Conservation (phyloP, 176 grass and related monocot species). For the Oryza glaberrima region DNA sequence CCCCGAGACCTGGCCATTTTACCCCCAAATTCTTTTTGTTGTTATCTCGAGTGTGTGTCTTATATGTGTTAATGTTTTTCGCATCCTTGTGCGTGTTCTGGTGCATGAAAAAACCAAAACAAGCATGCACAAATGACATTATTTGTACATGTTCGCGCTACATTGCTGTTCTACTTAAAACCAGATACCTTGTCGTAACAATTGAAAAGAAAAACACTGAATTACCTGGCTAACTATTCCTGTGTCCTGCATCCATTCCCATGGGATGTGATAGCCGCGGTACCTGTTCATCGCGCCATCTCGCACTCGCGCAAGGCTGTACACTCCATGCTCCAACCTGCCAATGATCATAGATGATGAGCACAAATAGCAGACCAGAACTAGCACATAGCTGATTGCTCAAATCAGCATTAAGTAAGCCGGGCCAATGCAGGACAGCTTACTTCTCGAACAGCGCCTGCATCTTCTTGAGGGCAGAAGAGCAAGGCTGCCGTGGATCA, state of each 20-base stretch:
- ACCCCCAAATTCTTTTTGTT: background rate
- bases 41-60: background rate
- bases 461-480: constrained; percentile 91
- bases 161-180: background rate
- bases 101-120: background rate
- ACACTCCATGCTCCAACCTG: constrained; percentile 88
- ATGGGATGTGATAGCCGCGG: constrained; percentile 77
- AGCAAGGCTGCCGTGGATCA: constrained; percentile 61
- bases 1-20: background rate
- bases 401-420: background rate
- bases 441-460: constrained; percentile 91
- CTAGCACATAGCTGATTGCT: background rate
- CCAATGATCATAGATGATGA: constrained; percentile 26
- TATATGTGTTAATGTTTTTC: constrained; percentile 1
- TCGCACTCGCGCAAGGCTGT: constrained; percentile 65
- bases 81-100: background rate
- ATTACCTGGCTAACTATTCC: constrained; percentile 87
- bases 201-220: background rate
- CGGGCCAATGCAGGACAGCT: background rate
- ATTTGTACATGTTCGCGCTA: background rate
- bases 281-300: constrained; percentile 74
- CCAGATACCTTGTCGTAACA: background rate
- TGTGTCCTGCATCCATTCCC: constrained; percentile 93
- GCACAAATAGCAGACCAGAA: background rate
- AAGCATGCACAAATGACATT: background rate